Base-by-base conservation (phyloP, 2,329 filamentous ascomycete genomes). In the Fusarium hainanense region DNA sequence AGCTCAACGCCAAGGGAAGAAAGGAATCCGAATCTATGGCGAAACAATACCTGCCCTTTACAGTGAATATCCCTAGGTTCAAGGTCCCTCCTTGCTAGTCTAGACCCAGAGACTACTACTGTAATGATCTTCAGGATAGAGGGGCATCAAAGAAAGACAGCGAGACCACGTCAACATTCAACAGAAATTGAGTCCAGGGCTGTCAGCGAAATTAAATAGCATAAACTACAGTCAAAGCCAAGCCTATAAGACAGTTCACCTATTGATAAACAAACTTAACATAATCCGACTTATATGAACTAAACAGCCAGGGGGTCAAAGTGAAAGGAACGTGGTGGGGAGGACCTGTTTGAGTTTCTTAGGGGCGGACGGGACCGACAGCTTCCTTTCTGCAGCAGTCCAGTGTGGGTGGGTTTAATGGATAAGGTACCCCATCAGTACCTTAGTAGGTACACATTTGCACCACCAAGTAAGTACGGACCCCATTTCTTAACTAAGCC, bases 81-180 rank as follows among this genome's bases (percentile, higher is more conserved):
- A 66, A 43, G 60, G 60, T 48, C 55, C 28, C 48, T 56, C 41
- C 41, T 23, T 43, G 41, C 41, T 43, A 23, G 30, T 34, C n/a
- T 47, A 64, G 21, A 40, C 52, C 63, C 55, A 50, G 54, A 54
- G 49, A 30, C 25, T 63, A 37, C 34, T 37, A 37, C 43, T 64
- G 58, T 16, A 63, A 70, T 63, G 66, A 70, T 70, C 63, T 54
- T 50, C 67, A 70, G 63, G 67, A 70, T 51, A 41, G 32, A 51
- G 66, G 61, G 66, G 61, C 52, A 56, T 52, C 28, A 37, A 44
- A 43, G 37, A 55, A 51, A 28, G 49, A 51, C 32, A 51, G 21
- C 44, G 28, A 51, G 32, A n/a, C 32, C 23, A 18, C 49, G 34
- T 51, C 20, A 41, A 20, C 16, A 30, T 30, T 30, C 27, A 28